Conservation (phyloP, 768 basidiomycete species). For the Pleurotus sapidus region DNA sequence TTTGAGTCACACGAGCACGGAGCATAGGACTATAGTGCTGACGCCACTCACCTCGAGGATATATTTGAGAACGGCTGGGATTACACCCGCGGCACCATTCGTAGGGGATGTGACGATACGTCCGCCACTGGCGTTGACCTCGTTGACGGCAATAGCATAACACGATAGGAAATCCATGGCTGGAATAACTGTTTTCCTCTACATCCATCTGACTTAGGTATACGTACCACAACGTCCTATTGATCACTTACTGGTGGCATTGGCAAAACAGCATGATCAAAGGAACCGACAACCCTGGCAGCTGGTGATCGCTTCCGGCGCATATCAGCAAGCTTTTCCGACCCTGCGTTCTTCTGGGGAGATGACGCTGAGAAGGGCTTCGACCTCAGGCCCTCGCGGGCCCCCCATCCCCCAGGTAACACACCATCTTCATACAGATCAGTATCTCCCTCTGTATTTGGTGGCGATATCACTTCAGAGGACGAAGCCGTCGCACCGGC, state of each 20-base stretch:
- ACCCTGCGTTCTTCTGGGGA: background rate
- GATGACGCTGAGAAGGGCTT: background rate
- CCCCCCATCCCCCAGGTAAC: slow-evolving; percentile 1
- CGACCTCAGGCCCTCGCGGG: background rate
- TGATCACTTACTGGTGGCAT: slow-evolving; percentile 69
- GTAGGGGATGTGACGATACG: slow-evolving; percentile 95
- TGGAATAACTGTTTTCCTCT: slow-evolving; percentile 86
- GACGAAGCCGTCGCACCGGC: slow-evolving; percentile 5
- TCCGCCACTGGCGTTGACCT: slow-evolving; percentile 91
- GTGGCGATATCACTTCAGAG: slow-evolving; percentile 18
- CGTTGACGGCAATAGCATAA: slow-evolving; percentile 94
- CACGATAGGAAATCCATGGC: slow-evolving; percentile 92
- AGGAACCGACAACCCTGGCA: slow-evolving; percentile 63
- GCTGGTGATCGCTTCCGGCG: slow-evolving; percentile 18
- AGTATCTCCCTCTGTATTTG: slow-evolving; percentile 12
- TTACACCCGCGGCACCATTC: slow-evolving; percentile 92
- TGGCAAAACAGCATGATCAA: slow-evolving; percentile 77
- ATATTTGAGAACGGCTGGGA: slow-evolving; percentile 90
- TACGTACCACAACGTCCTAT: background rate
- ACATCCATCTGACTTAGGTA: background rate
- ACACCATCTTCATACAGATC: slow-evolving; percentile 12
- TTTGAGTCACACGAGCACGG: background rate
- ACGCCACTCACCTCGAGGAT: slow-evolving; percentile 61
- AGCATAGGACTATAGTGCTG: background rate
- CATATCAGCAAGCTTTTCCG: background rate